A percentile compares a stretch with the other conserved stretches of the same genome.
Evolutionary conservation across 1,284 basidiomycete species (phyloP).

Genomic region (Fistulinella staudtii): DNA sequence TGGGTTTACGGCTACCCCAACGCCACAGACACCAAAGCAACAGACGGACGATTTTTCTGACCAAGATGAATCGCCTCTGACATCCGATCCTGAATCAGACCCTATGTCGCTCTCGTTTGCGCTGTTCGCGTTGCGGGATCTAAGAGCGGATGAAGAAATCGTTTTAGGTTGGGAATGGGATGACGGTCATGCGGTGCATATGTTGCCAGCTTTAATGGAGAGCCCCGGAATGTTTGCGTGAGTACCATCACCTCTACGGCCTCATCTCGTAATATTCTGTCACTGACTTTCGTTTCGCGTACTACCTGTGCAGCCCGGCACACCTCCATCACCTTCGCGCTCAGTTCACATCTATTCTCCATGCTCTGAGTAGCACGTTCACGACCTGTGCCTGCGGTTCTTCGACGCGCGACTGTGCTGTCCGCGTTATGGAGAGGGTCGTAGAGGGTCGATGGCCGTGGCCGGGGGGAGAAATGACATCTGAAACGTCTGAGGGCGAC

Average conservation of each 20-base stretch:
- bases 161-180: conserved; percentile 97
- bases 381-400: conserved; percentile 74
- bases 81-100: conserved; percentile 31
- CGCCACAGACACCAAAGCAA: conserved; percentile 10
- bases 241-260: conserved; percentile 25
- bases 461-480: conserved; percentile 33
- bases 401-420: conserved; percentile 58
- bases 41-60: conserved; percentile 17
- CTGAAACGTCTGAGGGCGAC: conserved; percentile 24
- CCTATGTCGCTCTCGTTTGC: conserved; percentile 67
- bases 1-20: conserved; percentile 7
- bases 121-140: conserved; percentile 76
- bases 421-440: conserved; percentile 63
- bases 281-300: background rate
- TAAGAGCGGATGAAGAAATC: conserved; percentile 82
- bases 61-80: conserved; percentile 33
- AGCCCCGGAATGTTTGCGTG: conserved; percentile 54
- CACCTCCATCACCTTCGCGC: conserved; percentile 52
- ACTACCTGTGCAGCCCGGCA: conserved; percentile 39
- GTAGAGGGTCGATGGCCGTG: conserved; percentile 43
- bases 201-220: conserved; percentile 68
- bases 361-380: conserved; percentile 70
- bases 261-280: background rate
- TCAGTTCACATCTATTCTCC: conserved; percentile 69
- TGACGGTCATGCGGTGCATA: conserved; percentile 85